Evolutionary conservation across 148 eudicot species (phyloP).

Genomic region (Euryodendron excelsum): DNA sequence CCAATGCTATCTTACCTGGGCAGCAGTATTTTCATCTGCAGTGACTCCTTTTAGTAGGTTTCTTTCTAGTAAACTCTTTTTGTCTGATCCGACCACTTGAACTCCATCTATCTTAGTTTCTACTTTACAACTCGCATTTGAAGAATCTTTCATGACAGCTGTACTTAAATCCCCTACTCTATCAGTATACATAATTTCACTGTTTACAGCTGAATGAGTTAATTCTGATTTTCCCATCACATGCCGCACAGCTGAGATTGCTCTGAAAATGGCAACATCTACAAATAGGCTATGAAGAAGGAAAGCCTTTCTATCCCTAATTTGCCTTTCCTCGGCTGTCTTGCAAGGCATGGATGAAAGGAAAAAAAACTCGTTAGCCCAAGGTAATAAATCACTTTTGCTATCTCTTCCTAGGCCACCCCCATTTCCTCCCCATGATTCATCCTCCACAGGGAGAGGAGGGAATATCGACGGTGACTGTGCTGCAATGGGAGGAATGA

Average conservation of each 20-base stretch:
- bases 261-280: constrained; percentile 91
- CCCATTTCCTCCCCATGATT: constrained; percentile 96
- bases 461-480: constrained; percentile 66
- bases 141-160: constrained; percentile 67
- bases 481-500: constrained; percentile 84
- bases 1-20: constrained; percentile 63
- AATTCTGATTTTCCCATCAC: constrained; percentile 49
- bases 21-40: constrained; percentile 99
- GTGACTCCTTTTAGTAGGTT: constrained; percentile 95
- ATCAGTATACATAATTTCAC: constrained; percentile 51
- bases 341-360: constrained; percentile 97
- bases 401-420: constrained; percentile 97
- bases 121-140: constrained; percentile 77
- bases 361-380: constrained; percentile 73
- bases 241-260: constrained; percentile 58
- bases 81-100: constrained; percentile 69
- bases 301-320: constrained; percentile 93
- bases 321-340: constrained; percentile 92
- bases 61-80: constrained; percentile 57
- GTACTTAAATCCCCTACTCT: constrained; percentile 75
- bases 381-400: constrained; percentile 72
- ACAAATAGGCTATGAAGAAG: constrained; percentile 92
- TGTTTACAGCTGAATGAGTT: constrained; percentile 25
- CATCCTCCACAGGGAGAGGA: constrained; percentile 87
- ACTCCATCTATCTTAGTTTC: constrained; percentile 95